Conservation (phyloP, 352 stramenopile species). For the Globisporangium ultimum region DNA sequence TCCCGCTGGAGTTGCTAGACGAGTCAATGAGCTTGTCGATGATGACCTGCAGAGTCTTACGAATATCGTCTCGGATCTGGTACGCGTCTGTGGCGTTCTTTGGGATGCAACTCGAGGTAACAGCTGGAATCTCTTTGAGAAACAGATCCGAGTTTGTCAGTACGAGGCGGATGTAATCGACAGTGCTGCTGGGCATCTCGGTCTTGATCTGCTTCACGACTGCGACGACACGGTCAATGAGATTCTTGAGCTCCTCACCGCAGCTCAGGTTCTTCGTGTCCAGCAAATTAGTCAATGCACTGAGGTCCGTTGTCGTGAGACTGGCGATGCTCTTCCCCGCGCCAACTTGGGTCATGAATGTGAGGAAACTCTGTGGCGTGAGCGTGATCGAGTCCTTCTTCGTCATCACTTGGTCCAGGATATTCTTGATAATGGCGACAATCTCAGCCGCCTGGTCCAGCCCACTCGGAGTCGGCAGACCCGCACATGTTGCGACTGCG, state of each 20-base stretch:
- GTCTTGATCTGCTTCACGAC: conserved; percentile 40
- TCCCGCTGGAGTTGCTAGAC: conserved; percentile 23
- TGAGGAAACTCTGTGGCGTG: background rate
- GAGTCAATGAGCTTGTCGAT: conserved; percentile 51
- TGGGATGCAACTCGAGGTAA: conserved; percentile 42
- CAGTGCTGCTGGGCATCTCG: conserved; percentile 17
- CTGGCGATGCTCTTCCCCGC: too few species aligned
- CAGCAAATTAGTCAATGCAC: too few species aligned
- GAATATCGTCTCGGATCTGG: conserved; percentile 41
- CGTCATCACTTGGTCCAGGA: conserved; percentile 19
- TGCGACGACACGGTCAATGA: conserved; percentile 44
- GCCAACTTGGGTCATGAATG: too few species aligned
- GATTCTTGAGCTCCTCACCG: conserved; percentile 36
- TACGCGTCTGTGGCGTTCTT: conserved; percentile 34
- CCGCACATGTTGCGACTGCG: conserved; percentile 37
- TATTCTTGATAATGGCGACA: conserved; percentile 7
- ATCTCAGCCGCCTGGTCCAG: conserved; percentile 1
- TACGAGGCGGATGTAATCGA: conserved; percentile 36
- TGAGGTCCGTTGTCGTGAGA: too few species aligned
- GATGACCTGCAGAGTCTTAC: conserved; percentile 52
- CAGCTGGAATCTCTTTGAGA: conserved; percentile 35
- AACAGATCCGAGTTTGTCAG: conserved; percentile 43
- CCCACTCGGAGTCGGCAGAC: conserved; percentile 13
- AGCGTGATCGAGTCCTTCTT: conserved; percentile 32
- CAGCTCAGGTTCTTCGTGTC: conserved; percentile 18